Percentiles rank a stretch among this genome's conserved stretches.
phyloP scores from a whole-genome alignment of 2,329 filamentous ascomycete genomes.

The Colletotrichum agaves region DNA sequence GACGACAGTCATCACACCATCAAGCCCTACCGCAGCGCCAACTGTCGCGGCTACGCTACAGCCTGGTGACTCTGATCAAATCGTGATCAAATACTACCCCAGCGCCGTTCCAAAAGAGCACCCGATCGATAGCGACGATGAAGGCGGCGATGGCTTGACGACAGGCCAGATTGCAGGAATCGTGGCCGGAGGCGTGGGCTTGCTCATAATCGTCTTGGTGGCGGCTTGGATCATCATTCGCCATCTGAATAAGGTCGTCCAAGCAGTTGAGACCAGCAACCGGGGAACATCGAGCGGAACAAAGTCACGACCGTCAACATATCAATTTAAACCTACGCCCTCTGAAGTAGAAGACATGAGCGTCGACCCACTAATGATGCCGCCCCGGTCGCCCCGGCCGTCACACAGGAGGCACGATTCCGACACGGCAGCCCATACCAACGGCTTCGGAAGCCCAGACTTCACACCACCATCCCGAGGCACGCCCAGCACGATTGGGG shows the following conservation, averaged over 20 bases:
- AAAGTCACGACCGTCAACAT: constrained; percentile 48
- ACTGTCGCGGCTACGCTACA: constrained; percentile 44
- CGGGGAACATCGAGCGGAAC: constrained; percentile 48
- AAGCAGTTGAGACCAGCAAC: constrained; percentile 48
- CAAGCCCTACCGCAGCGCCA: constrained; percentile 42
- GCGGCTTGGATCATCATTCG: constrained; percentile 61
- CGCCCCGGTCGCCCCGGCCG: constrained; percentile 44
- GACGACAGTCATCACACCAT: constrained; percentile 52
- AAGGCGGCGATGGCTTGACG: constrained; percentile 49
- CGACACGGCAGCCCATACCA: constrained; percentile 22
- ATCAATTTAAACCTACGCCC: constrained; percentile 52
- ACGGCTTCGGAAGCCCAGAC: constrained; percentile 38
- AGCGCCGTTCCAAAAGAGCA: constrained; percentile 55
- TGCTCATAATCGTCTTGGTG: constrained; percentile 60
- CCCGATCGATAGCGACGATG: constrained; percentile 43
- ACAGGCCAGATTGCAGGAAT: constrained; percentile 62
- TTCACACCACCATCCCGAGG: constrained; percentile 37
- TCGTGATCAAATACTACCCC: constrained; percentile 56
- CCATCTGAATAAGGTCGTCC: constrained; percentile 59
- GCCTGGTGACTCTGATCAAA: constrained; percentile 42
- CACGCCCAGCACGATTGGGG: constrained; percentile 25
- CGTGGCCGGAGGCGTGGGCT: constrained; percentile 59
- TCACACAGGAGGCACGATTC: constrained; percentile 33
- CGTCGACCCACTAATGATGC: constrained; percentile 52
- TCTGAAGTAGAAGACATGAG: constrained; percentile 57